phyloP scores from a whole-genome alignment of 371 early-diverging fungal species.

The Coemansia sp. region DNA sequence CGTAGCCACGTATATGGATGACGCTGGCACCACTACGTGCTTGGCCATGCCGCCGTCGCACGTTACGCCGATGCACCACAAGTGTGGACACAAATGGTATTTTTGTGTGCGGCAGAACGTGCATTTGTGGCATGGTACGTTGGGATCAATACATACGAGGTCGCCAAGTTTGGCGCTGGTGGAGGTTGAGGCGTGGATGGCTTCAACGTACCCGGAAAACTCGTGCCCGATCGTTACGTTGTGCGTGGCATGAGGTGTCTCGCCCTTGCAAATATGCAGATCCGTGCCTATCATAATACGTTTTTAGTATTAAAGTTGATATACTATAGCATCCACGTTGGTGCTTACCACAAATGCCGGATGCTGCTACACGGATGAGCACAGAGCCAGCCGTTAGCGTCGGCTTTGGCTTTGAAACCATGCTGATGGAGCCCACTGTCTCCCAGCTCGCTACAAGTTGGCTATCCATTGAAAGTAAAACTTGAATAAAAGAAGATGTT shows the following conservation, averaged over 20 bases:
- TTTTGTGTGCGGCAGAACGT: constrained; percentile 57
- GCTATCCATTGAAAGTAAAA: background rate
- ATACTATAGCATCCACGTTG: too few relatives aligned
- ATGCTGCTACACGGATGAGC: constrained; percentile 58
- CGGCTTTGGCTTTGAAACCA: constrained; percentile 53
- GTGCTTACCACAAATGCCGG: constrained; percentile 57
- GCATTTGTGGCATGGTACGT: constrained; percentile 58
- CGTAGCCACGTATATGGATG: constrained; percentile 53
- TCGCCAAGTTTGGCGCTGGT: constrained; percentile 52
- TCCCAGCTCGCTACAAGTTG: constrained; percentile 57
- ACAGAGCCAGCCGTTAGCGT: constrained; percentile 54
- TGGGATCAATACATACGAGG: constrained; percentile 59
- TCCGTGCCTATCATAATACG: constrained; percentile 45
- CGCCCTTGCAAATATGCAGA: constrained; percentile 60
- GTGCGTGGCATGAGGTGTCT: constrained; percentile 58
- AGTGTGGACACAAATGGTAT: constrained; percentile 56
- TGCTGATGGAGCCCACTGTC: constrained; percentile 53
- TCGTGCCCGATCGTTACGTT: constrained; percentile 62
- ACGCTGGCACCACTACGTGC: constrained; percentile 56
- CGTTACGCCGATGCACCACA: constrained; percentile 59
- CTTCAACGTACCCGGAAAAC: constrained; percentile 57
- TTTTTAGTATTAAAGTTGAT: too few relatives aligned
- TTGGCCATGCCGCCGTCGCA: constrained; percentile 62
- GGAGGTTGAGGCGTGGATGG: constrained; percentile 54
- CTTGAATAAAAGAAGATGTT: too few relatives aligned